Evolutionary conservation across 78 protist genomes (phyloP).

Genomic region (Pigoraptor vietnamica): DNA sequence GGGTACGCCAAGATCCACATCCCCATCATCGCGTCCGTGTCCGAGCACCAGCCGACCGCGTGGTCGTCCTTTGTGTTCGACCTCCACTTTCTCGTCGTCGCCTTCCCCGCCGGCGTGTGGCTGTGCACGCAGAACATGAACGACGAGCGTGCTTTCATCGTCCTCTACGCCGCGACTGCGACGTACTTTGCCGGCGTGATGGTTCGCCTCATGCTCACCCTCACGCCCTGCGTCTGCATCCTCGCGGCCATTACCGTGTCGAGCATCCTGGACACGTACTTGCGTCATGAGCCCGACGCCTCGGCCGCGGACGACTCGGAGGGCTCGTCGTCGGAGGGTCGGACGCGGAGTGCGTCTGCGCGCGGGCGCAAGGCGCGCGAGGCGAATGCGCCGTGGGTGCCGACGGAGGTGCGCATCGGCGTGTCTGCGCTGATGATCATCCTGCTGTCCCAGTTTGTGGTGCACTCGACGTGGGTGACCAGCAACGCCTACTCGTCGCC

Average conservation of each 20-base stretch:
- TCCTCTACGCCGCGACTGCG: constrained; percentile 78
- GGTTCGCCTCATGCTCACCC: constrained; percentile 96
- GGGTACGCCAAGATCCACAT: constrained; percentile 92
- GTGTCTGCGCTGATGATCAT: constrained; percentile 48
- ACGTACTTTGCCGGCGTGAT: constrained; percentile 93
- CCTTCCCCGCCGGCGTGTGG: constrained; percentile 91
- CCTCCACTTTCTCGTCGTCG: constrained; percentile 76
- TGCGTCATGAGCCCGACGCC: background rate
- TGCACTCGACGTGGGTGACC: constrained; percentile 96
- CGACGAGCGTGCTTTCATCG: constrained; percentile 77
- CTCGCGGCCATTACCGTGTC: constrained; percentile 81
- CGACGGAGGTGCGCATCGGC: background rate
- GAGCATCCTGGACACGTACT: constrained; percentile 49
- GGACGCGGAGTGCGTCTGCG: no score
- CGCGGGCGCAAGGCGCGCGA: background rate
- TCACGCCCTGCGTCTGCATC: constrained; percentile 93
- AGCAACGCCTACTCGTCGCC: constrained; percentile 97
- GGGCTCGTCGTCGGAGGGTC: constrained; percentile 12
- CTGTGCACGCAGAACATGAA: constrained; percentile 75
- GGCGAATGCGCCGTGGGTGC: background rate
- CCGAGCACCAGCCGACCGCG: constrained; percentile 95
- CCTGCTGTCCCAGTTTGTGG: constrained; percentile 69
- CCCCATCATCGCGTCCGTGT: constrained; percentile 97
- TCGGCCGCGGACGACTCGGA: background rate
- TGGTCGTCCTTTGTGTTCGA: constrained; percentile 94